These are phyloP conservation scores for Castanospermum australe DNA, from an alignment of 306 rosid genomes.

Conservation along the genomic window DNA sequence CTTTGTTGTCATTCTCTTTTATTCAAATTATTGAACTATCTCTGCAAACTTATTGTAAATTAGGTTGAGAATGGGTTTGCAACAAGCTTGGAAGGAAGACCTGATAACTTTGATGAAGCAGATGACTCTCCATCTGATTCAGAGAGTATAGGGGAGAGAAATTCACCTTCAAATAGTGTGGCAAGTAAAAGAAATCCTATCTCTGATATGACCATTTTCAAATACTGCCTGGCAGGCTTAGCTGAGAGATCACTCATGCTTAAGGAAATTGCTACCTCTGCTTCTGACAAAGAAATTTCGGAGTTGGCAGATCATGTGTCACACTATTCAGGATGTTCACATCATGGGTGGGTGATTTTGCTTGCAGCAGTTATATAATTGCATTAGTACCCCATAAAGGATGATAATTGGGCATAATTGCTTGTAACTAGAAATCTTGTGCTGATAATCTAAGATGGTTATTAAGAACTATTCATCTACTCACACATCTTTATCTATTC, in stretches of 20 bases:
- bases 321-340: conserved; percentile 83
- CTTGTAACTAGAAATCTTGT: conserved; percentile 12
- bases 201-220: conserved; percentile 75
- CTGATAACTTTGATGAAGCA: conserved; percentile 49
- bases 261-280: conserved; percentile 71
- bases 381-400: conserved; percentile 4
- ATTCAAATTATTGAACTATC: not conserved
- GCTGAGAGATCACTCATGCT: conserved; percentile 82
- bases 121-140: conserved; percentile 65
- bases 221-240: conserved; percentile 79
- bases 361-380: not conserved
- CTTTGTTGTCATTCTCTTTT: conserved; percentile 5
- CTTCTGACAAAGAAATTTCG: conserved; percentile 61
- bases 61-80: conserved; percentile 63
- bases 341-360: conserved; percentile 70
- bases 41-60: conserved; percentile 17
- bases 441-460: conserved; percentile 13
- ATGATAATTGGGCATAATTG: conserved; percentile 9
- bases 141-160: conserved; percentile 61
- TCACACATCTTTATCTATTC: not conserved
- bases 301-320: conserved; percentile 75
- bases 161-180: conserved; percentile 45
- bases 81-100: conserved; percentile 41
- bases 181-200: conserved; percentile 54
- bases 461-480: not conserved